phyloP scores from a whole-genome alignment of 202 grass and related monocot genomes.

The Zoysia matrella region DNA sequence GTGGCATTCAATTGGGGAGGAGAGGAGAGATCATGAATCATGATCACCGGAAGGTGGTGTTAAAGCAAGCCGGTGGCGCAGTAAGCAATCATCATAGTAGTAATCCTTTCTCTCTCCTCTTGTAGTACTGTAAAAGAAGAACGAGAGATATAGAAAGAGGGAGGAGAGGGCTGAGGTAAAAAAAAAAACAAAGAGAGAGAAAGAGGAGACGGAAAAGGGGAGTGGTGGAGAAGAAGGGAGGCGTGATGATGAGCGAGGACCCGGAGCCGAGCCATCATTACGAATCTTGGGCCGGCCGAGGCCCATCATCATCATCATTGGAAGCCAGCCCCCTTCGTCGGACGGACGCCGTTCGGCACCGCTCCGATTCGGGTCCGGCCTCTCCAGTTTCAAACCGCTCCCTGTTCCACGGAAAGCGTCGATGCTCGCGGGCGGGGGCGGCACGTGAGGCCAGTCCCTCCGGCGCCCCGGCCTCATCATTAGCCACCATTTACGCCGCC shows the following conservation, averaged over 20 bases:
- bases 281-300: constrained; percentile 94
- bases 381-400: background rate
- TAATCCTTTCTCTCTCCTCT: constrained; percentile 8
- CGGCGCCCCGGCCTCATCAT: constrained; percentile 69
- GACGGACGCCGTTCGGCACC: too few species aligned
- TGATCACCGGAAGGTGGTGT: constrained; percentile 26
- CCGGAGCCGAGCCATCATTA: constrained; percentile 75
- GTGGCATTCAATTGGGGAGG: constrained; percentile 45
- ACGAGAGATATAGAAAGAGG: background rate
- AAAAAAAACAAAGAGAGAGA: background rate
- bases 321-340: constrained; percentile 10
- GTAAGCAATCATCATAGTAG: constrained; percentile 40
- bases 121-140: background rate
- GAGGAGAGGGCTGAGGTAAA: background rate
- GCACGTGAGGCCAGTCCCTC: constrained; percentile 49
- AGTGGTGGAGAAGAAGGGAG: constrained; percentile 16
- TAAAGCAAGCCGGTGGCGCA: constrained; percentile 15
- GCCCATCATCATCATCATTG: constrained; percentile 82
- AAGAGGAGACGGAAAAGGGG: background rate
- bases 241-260: constrained; percentile 86
- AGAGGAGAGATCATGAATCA: background rate
- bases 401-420: constrained; percentile 4
- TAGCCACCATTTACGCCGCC: constrained; percentile 58
- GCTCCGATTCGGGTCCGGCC: background rate
- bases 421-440: background rate